A percentile compares a stretch with the other conserved stretches of the same genome.
Evolutionary conservation across 2,329 filamentous ascomycete genomes (phyloP).

Genomic region (Zalaria sp.): DNA sequence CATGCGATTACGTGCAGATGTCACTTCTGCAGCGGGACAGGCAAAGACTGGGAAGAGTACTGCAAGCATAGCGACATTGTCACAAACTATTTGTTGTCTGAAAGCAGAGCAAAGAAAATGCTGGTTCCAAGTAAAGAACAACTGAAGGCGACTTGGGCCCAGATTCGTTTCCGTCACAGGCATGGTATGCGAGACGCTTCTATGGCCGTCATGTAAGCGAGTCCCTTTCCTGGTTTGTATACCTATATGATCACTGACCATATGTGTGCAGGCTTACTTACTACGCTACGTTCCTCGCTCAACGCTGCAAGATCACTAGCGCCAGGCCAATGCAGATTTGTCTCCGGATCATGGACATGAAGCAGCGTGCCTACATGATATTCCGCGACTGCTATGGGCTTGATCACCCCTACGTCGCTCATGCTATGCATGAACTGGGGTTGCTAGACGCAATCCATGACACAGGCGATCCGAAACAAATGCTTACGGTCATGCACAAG

Average conservation of each 20-base stretch:
- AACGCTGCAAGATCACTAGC: neutral
- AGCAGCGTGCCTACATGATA: neutral
- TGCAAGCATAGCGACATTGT: neutral
- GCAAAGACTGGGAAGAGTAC: neutral
- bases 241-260: too few relatives aligned
- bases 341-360: neutral
- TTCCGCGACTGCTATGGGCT: neutral
- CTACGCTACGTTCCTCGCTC: neutral
- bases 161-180: neutral
- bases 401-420: neutral
- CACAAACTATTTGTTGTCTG: neutral
- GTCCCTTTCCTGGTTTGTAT: too few relatives aligned
- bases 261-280: neutral
- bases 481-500: too few relatives aligned
- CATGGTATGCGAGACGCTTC: neutral
- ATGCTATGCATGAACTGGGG: neutral
- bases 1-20: neutral
- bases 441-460: neutral
- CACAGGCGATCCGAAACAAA: too few relatives aligned
- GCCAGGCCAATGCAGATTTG: neutral
- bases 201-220: neutral
- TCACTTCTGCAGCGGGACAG: neutral
- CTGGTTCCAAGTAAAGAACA: neutral
- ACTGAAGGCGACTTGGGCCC: neutral
- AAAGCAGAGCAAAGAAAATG: neutral